phyloP scores from a whole-genome alignment of 768 basidiomycete species.

The Phlebiopsis flavidoalba region DNA sequence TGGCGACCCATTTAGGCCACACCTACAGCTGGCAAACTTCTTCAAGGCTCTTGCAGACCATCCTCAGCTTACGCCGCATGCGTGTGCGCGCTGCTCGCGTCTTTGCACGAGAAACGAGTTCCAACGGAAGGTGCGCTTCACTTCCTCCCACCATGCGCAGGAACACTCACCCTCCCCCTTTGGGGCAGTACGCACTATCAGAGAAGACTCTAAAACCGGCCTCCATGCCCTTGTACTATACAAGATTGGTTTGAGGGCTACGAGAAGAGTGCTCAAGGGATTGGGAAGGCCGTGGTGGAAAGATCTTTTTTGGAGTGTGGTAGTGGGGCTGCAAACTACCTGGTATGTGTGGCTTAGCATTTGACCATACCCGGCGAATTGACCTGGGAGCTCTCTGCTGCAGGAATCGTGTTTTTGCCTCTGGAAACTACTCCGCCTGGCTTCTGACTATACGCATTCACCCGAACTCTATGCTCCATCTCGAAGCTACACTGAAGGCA shows the following conservation, averaged over 20 bases:
- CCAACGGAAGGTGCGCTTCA: conserved; percentile 46
- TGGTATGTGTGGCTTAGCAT: background rate
- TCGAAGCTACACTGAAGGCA: background rate
- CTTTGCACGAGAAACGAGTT: conserved; percentile 51
- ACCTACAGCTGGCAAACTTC: conserved; percentile 65
- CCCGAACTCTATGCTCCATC: background rate
- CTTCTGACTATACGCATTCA: background rate
- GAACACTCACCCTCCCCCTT: background rate
- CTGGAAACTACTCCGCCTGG: background rate
- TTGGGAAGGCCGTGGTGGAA: conserved; percentile 81
- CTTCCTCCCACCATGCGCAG: background rate
- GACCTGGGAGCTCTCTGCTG: background rate
- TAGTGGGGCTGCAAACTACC: conserved; percentile 25
- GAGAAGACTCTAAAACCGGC: conserved; percentile 60
- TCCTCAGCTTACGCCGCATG: conserved; percentile 57
- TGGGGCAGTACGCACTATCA: conserved; percentile 58
- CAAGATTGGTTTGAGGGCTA: conserved; percentile 68
- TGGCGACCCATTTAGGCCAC: conserved; percentile 70
- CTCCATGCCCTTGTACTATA: conserved; percentile 70
- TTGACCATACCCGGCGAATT: too few species aligned
- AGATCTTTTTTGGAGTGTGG: conserved; percentile 76
- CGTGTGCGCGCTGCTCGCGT: conserved; percentile 52
- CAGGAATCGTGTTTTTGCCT: background rate
- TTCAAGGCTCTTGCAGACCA: conserved; percentile 61
- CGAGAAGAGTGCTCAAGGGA: conserved; percentile 72